A percentile compares a stretch with the other conserved stretches of the same genome.
Conservation (phyloP, 2,329 filamentous ascomycete species). For the Plenodomus biglobosus region DNA sequence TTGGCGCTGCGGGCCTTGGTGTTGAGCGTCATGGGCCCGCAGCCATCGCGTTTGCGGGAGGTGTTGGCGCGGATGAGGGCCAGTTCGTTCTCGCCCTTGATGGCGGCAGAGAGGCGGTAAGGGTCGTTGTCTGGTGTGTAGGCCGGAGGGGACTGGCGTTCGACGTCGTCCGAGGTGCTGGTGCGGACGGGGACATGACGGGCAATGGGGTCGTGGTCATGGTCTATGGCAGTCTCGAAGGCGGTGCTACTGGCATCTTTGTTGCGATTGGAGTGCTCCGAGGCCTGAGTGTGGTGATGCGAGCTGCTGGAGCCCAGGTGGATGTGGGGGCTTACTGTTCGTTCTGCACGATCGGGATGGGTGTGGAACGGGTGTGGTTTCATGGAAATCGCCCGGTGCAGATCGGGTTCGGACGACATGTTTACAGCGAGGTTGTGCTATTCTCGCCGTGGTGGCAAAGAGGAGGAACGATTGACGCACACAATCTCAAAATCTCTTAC, state of each 20-base stretch:
- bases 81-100: slow-evolving; percentile 78
- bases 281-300: slow-evolving; percentile 16
- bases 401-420: slow-evolving; percentile 49
- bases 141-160: slow-evolving; percentile 56
- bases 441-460: background rate
- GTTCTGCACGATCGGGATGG: slow-evolving; percentile 30
- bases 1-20: slow-evolving; percentile 50
- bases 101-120: slow-evolving; percentile 72
- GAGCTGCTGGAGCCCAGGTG: slow-evolving; percentile 20
- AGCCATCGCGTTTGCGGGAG: slow-evolving; percentile 69
- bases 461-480: background rate
- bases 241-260: slow-evolving; percentile 45
- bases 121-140: slow-evolving; percentile 73
- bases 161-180: slow-evolving; percentile 42
- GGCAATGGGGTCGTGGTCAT: slow-evolving; percentile 40
- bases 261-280: slow-evolving; percentile 17
- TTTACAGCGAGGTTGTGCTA: background rate
- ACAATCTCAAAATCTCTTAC: background rate
- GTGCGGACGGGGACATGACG: slow-evolving; percentile 35
- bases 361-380: slow-evolving; percentile 49
- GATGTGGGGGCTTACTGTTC: slow-evolving; percentile 34
- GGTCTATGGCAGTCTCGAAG: slow-evolving; percentile 38
- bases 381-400: slow-evolving; percentile 53
- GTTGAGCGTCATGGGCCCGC: slow-evolving; percentile 47
- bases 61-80: slow-evolving; percentile 77